phyloP scores from a whole-genome alignment of 2,329 filamentous ascomycete genomes.

The Coniochaeta sp. region DNA sequence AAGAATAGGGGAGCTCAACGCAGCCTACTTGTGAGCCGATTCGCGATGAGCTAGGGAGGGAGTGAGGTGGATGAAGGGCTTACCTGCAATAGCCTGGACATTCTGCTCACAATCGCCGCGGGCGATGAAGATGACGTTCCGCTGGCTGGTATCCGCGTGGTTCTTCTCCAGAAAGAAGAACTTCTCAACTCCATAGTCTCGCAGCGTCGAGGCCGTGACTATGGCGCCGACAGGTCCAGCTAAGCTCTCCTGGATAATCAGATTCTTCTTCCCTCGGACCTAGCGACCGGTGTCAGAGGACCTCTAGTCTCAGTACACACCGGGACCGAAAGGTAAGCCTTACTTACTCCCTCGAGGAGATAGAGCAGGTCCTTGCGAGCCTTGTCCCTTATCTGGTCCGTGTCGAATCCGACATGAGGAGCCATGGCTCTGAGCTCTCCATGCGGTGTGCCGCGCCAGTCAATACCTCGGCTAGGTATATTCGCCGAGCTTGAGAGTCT shows the following conservation, averaged over 20 bases:
- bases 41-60: background rate
- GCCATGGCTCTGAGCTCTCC: conserved; percentile 55
- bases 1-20: conserved; percentile 33
- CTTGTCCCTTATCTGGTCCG: conserved; percentile 70
- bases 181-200: conserved; percentile 97
- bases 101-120: conserved; percentile 83
- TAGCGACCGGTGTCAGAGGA: conserved; percentile 31
- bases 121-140: conserved; percentile 90
- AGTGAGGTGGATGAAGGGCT: conserved; percentile 21
- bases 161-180: conserved; percentile 95
- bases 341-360: conserved; percentile 89
- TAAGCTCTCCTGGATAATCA: conserved; percentile 85
- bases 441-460: conserved; percentile 19
- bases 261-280: conserved; percentile 98
- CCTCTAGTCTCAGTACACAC: background rate
- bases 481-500: background rate
- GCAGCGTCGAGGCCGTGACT: conserved; percentile 89
- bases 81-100: conserved; percentile 83
- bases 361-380: conserved; percentile 83
- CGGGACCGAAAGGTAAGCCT: conserved; percentile 11
- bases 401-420: conserved; percentile 64
- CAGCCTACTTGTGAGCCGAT: conserved; percentile 47
- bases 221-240: conserved; percentile 86
- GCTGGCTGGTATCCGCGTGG: conserved; percentile 89
- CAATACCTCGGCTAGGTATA: background rate